Evolutionary conservation across 2,329 filamentous ascomycete species (phyloP), one percentile per base, ranked within the genome.

Genomic region (Boeremia exigua): DNA sequence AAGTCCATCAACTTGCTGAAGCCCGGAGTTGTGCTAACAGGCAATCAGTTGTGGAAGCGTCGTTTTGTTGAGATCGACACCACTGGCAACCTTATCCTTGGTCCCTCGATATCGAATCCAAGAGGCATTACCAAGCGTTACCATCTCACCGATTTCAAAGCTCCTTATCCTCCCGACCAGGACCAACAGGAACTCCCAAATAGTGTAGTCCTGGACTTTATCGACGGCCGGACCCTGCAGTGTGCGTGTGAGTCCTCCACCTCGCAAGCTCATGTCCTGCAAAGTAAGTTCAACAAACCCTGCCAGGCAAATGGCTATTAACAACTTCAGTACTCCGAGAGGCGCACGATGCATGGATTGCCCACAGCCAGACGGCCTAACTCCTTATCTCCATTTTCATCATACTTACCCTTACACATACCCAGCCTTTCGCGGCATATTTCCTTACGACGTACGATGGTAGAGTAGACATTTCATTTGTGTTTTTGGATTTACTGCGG

Each of bases 131-230:
- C 88, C 52, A 93, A 93, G 78, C 87, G 89, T 57, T 98, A 92
- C 74, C 91, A 96, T 71, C 82, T 99, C 54, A 88, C 86, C 63
- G 92, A 97, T 58, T 96, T 98, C 80, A 85, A 86, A 62, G 77
- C 80, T 36, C 93, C 93, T 0, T 91, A 88, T 65, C 82, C 90
- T 14, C 95, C 95, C 0, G 94, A 98, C 73, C 88, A 96, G 56
- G 95, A 98, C 71, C 82, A 91, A 63, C 90, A 97, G 77, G 95
- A 99, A 78, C 81, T 99, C 48, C 92, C 94, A 2, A 91, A 97
- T 78, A 97, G 92, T 46, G 84, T 89, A 33, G 72, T 88, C 27
- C 77, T 89, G 30, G 85, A 88, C 63, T 85, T 88, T 57, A 71
- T 81, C 23, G 84, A 88, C 62, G 86, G 86, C 19, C 82, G 82